Conservation (phyloP, 805 yeast species). For the Maudiozyma pseudohumilis region DNA sequence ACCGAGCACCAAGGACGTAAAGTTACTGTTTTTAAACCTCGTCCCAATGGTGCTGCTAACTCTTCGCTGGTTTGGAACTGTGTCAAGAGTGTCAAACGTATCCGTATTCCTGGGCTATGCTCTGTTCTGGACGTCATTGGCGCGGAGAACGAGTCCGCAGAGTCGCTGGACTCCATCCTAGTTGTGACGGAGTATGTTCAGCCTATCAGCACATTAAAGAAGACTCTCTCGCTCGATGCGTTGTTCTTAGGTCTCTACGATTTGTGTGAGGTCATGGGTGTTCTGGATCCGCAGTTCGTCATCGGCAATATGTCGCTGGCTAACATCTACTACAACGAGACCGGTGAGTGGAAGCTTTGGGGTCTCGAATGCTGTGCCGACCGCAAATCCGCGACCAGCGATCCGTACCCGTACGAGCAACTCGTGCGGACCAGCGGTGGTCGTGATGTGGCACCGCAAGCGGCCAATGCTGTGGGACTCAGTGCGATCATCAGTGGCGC, state of each 20-base stretch:
- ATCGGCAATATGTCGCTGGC: conserved; percentile 53
- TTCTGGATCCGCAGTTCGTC: conserved; percentile 31
- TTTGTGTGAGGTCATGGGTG: conserved; percentile 17
- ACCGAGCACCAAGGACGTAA: conserved; percentile 6
- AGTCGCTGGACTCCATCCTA: background rate
- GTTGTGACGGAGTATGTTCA: conserved; percentile 3
- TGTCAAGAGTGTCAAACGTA: background rate
- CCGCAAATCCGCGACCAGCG: too few species aligned
- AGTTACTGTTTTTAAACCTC: conserved; percentile 21
- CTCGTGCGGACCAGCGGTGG: too few species aligned
- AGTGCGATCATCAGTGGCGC: too few species aligned
- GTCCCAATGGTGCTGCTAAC: conserved; percentile 7
- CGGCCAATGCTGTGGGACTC: too few species aligned
- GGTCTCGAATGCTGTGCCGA: conserved; percentile 53
- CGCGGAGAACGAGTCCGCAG: background rate
- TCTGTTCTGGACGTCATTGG: conserved; percentile 1
- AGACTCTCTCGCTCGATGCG: conserved; percentile 10
- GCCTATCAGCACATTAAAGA: conserved; percentile 7
- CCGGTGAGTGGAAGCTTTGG: conserved; percentile 77
- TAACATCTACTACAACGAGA: conserved; percentile 52
- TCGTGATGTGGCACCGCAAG: too few species aligned
- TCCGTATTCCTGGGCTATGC: conserved; percentile 2
- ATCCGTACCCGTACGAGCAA: too few species aligned
- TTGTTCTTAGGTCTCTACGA: conserved; percentile 21
- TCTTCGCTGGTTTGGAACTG: background rate